phyloP scores from a whole-genome alignment of 176 grass and related monocot genomes.

The Eragrostis nindensis region DNA sequence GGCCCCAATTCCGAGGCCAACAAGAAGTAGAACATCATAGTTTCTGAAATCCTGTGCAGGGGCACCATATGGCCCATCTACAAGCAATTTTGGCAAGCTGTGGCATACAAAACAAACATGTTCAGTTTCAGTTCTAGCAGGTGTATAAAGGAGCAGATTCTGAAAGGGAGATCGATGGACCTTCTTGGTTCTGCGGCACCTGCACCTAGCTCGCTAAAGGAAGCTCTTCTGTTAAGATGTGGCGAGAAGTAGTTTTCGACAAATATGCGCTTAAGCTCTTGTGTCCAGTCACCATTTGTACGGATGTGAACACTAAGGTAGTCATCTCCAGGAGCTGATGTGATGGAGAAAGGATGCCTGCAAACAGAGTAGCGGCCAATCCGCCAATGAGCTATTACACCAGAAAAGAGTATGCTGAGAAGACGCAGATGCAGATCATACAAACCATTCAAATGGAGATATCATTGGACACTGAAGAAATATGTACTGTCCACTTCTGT shows the following conservation, averaged over 20 bases:
- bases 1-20: conserved; percentile 91
- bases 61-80: conserved; percentile 94
- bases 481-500: conserved; percentile 97
- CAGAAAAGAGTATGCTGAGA: background rate
- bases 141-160: background rate
- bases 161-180: conserved; percentile 32
- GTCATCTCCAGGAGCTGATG: conserved; percentile 94
- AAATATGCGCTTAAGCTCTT: conserved; percentile 94
- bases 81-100: conserved; percentile 89
- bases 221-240: conserved; percentile 62
- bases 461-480: conserved; percentile 94
- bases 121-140: conserved; percentile 36
- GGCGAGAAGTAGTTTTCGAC: conserved; percentile 82
- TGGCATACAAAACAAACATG: conserved; percentile 3
- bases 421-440: background rate
- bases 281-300: conserved; percentile 93
- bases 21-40: conserved; percentile 92
- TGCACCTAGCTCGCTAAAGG: conserved; percentile 62
- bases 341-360: conserved; percentile 99
- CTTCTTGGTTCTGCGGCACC: conserved; percentile 74
- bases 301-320: conserved; percentile 96
- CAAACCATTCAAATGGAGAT: conserved; percentile 97
- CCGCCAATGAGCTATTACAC: conserved; percentile 25
- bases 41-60: conserved; percentile 96
- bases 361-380: conserved; percentile 13